Percentiles rank a stretch among this genome's conserved stretches.
These are phyloP conservation scores for Phylloporus scabripes DNA, from an alignment of 768 basidiomycete genomes.

Conservation along the genomic window DNA sequence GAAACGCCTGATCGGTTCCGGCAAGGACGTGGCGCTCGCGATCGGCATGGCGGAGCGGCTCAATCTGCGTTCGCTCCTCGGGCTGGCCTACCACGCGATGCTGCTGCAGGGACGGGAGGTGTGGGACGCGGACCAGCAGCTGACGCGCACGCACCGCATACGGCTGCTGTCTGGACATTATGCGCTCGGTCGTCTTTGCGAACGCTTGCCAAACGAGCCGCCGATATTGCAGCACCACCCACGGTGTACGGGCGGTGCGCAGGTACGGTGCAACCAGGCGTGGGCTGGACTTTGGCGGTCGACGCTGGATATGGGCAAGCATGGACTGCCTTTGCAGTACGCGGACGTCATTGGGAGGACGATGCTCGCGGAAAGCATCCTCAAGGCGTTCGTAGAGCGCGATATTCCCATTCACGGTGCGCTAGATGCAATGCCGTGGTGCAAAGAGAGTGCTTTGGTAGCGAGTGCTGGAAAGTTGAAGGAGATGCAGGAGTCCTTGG, in stretches of 20 bases:
- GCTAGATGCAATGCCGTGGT: constrained; percentile 41
- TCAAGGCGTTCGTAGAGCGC: constrained; percentile 42
- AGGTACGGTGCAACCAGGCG: constrained; percentile 40
- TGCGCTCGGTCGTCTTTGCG: constrained; percentile 41
- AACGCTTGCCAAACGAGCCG: constrained; percentile 38
- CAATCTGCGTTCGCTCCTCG: constrained; percentile 41
- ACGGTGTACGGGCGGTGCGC: constrained; percentile 35
- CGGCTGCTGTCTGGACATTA: constrained; percentile 51
- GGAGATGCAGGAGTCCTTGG: constrained; percentile 43
- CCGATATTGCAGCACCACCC: constrained; percentile 40
- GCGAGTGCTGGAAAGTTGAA: constrained; percentile 41
- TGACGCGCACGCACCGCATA: constrained; percentile 45
- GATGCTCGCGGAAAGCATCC: constrained; percentile 43
- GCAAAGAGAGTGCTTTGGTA: constrained; percentile 38
- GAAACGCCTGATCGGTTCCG: constrained; percentile 44
- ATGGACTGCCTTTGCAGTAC: constrained; percentile 37
- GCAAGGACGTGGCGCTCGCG: constrained; percentile 41
- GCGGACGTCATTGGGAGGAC: constrained; percentile 43
- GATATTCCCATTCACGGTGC: constrained; percentile 37
- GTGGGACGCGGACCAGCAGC: constrained; percentile 44
- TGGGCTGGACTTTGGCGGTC: constrained; percentile 44
- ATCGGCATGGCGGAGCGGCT: constrained; percentile 45
- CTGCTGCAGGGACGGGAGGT: constrained; percentile 44
- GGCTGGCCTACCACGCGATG: constrained; percentile 48
- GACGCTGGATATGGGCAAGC: constrained; percentile 35